Evolutionary conservation across 164 flowering plant genomes (phyloP), one percentile per base, ranked within the genome.

Genomic region (Sextonia rubra): DNA sequence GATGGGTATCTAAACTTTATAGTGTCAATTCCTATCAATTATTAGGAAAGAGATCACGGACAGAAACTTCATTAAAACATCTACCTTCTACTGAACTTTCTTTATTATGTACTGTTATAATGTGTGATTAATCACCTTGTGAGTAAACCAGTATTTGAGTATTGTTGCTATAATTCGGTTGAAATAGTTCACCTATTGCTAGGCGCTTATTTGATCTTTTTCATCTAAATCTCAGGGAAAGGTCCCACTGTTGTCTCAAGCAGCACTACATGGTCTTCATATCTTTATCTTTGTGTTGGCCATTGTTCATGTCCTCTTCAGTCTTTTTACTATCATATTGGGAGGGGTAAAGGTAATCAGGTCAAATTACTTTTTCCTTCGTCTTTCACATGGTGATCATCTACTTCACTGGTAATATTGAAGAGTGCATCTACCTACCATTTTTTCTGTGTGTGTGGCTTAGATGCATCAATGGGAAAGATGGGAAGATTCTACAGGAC

Each of bases 391-490:
- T 20, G 14, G 5, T 52, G n/a, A 37, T 37, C 44, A 37, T 37
- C 9, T 25, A 4, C 26, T 65, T 18, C 26, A 23, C 3, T n/a
- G 14, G 4, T 9, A 11, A 12, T 63, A 6, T 26, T 11, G 18
- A 14, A 18, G 15, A 47, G 58, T 17, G 0, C 29, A 15, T 29
- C 27, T 22, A 12, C 44, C 4, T 29, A 24, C 18, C 18, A 0
- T 14, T 15, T 25, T 15, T 52, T 63, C 8, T 56, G 27, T 17
- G 17, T 2, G 17, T 47, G 17, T 83, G 68, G 12, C 64, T 47
- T 70, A 95, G 98, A 95, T 95, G 70, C 93, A 87, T 52, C 92
- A 85, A 79, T 95, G 99, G 99, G 88, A 90, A 74, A 87, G 69
- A 17, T 95, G 99, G 99, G 98, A 96, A 78, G 89, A 92, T 77